Percentiles rank a stretch among this genome's conserved stretches.
Conservation (phyloP, 441 rosid genomes). For the Pelargonium myrrhifolium region DNA sequence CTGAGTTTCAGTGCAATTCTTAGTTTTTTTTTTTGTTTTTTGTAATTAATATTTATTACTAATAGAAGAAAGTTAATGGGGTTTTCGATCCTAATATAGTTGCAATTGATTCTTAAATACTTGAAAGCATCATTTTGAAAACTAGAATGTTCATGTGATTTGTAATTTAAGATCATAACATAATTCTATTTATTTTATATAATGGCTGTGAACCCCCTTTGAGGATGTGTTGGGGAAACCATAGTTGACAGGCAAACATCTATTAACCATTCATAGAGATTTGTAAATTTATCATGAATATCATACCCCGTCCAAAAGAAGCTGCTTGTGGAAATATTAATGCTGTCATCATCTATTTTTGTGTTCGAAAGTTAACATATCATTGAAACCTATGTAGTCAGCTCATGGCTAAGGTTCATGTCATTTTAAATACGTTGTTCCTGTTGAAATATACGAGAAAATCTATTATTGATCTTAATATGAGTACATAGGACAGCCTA, state of each 20-base stretch:
- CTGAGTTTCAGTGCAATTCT: slow-evolving; percentile 10
- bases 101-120: neutral
- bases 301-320: neutral
- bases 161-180: neutral
- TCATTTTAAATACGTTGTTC: too few relatives aligned
- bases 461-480: too few relatives aligned
- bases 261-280: neutral
- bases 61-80: neutral
- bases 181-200: neutral
- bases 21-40: slow-evolving; percentile 3
- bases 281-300: neutral
- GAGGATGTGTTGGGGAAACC: neutral
- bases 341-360: too few relatives aligned
- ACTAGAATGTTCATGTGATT: neutral
- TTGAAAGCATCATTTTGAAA: neutral
- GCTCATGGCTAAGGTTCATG: neutral
- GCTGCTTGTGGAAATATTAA: neutral
- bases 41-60: neutral
- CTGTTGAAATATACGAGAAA: too few relatives aligned
- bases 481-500: too few relatives aligned
- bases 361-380: too few relatives aligned
- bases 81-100: slow-evolving; percentile 3
- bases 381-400: neutral
- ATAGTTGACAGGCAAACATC: neutral
- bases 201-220: neutral